phyloP scores from a whole-genome alignment of 2,329 filamentous ascomycete species.

The Penicillium thymicola region DNA sequence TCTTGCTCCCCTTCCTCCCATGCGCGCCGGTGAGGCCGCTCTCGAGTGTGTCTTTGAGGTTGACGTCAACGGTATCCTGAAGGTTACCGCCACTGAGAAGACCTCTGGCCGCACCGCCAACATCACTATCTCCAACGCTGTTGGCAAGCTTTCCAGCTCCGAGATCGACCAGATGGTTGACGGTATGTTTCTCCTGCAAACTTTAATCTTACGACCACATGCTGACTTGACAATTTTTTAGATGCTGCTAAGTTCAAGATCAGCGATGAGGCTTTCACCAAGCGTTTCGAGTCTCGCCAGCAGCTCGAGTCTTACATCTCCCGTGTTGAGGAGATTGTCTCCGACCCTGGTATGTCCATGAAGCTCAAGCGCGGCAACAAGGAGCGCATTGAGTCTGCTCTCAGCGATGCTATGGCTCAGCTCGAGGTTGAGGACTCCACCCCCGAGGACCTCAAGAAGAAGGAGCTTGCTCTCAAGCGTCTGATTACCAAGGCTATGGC shows the following conservation, averaged over 20 bases:
- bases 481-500: constrained; percentile 98
- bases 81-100: constrained; percentile 99
- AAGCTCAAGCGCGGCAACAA: constrained; percentile 99
- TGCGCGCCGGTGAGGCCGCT: constrained; percentile 93
- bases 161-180: constrained; percentile 99
- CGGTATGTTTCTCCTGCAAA: constrained; percentile 50
- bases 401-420: constrained; percentile 95
- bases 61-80: constrained; percentile 99
- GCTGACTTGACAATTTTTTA: constrained; percentile 28
- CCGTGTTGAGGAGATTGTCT: constrained; percentile 97
- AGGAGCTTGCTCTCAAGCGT: constrained; percentile 96
- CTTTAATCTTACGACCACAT: neutral
- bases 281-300: constrained; percentile 98
- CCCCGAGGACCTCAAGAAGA: constrained; percentile 98
- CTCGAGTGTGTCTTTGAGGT: constrained; percentile 99
- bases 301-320: constrained; percentile 99
- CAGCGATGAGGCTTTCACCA: constrained; percentile 97
- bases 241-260: constrained; percentile 98
- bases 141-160: constrained; percentile 89
- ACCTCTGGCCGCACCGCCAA: constrained; percentile 95
- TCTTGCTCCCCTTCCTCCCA: constrained; percentile 76
- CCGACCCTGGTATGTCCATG: constrained; percentile 89
- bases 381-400: constrained; percentile 97
- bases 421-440: constrained; percentile 90
- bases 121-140: constrained; percentile 99